A percentile compares a stretch with the other conserved stretches of the same genome.
Evolutionary conservation across 768 basidiomycete species (phyloP).

Genomic region (Xerocomus spinulosus): DNA sequence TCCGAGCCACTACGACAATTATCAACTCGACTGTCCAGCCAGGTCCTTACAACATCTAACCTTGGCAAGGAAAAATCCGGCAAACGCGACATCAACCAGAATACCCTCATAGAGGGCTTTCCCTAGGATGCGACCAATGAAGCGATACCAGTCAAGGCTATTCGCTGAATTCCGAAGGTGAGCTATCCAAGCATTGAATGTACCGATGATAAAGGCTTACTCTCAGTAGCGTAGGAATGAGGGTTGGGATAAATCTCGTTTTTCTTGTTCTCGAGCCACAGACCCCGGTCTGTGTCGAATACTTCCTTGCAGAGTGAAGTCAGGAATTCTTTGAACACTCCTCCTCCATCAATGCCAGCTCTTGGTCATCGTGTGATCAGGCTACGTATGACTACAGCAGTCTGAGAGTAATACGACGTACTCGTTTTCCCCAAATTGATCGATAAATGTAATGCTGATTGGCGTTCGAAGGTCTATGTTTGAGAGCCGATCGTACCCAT

Average conservation of each 20-base stretch:
- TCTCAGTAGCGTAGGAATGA: conserved; percentile 83
- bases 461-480: conserved; percentile 78
- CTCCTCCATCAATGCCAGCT: conserved; percentile 93
- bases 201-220: conserved; percentile 37
- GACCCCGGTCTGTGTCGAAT: conserved; percentile 89
- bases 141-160: conserved; percentile 87
- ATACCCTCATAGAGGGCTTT: conserved; percentile 98
- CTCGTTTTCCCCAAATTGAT: conserved; percentile 85
- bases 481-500: conserved; percentile 81
- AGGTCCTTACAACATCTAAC: conserved; percentile 31
- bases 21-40: background rate
- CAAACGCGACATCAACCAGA: conserved; percentile 90
- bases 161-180: conserved; percentile 46
- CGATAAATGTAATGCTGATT: conserved; percentile 87
- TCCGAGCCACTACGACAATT: conserved; percentile 71
- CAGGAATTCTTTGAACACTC: conserved; percentile 97
- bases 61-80: conserved; percentile 91
- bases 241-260: conserved; percentile 96
- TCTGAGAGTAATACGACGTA: conserved; percentile 36
- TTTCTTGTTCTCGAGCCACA: conserved; percentile 89
- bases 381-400: background rate
- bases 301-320: conserved; percentile 91
- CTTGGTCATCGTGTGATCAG: conserved; percentile 32
- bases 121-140: conserved; percentile 90
- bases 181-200: background rate